Base-by-base conservation (phyloP, 139 green algal species). In the Chlorella vulgaris region DNA sequence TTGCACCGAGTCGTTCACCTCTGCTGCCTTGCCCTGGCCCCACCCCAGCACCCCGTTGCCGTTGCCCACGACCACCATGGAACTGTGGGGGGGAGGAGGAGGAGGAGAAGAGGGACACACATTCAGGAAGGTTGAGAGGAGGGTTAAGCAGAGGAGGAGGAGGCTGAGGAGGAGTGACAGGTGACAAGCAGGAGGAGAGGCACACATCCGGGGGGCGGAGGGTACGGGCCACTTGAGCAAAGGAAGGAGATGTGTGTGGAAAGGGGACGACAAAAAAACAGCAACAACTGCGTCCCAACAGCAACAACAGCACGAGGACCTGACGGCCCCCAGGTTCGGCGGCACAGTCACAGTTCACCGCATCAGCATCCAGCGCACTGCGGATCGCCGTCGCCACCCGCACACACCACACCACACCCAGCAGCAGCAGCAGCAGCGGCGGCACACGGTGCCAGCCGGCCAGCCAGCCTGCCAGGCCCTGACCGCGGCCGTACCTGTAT, bases 1-100 rank as follows among this genome's bases (percentile, higher is more conserved):
- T 22, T 80, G 36, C 29, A 88, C 84, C 15, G 84, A 80, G 26
- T 83, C 42, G 19, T 68, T 58, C 36, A 85, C 60, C 65, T 88
- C 84, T 13, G 71, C 71, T 21, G 84, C 80, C 73, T 88, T 88
- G 62, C 84, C 84, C 79, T 86, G 79, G 29, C 84, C 84, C 84
- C 73, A 83, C 15, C 84, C 84, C 36, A 88, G 80, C 51, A 88
- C 84, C 42, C 84, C 84, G 21, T 86, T 62, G 69, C 84, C 84
- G 83, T 88, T 88, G 71, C 84, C 84, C 29, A 88, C 84, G 31
- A 88, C 84, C 50, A 88, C 84, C 84, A 88, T 69, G 53, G 50
- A 76, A 36, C 67, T 79, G 73, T 35, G 24, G 55, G 47, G 47
- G 47, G 15, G 13, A 55, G 15, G 15, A 10, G 47, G 47, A 15